Conservation (phyloP, 768 basidiomycete species). For the Termitomyces sp. region DNA sequence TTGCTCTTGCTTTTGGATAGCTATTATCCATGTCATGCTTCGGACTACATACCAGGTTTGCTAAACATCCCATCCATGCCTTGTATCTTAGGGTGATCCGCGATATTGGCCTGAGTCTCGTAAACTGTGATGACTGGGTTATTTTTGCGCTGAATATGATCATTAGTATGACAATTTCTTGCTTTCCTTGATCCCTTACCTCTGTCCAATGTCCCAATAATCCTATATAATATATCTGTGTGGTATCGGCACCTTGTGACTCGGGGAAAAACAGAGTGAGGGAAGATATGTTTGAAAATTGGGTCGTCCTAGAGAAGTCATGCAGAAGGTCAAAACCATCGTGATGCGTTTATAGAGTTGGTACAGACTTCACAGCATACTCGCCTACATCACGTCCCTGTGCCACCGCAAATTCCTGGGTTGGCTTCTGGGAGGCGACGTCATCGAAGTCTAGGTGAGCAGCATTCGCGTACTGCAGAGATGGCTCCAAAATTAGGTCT, state of each 20-base stretch:
- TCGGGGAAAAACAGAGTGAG: slow-evolving; percentile 81
- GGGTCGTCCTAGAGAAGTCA: slow-evolving; percentile 55
- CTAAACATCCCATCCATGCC: slow-evolving; percentile 64
- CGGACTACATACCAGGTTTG: slow-evolving; percentile 29
- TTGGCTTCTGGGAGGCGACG: slow-evolving; percentile 49
- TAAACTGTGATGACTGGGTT: slow-evolving; percentile 83
- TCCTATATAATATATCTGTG: slow-evolving; percentile 78
- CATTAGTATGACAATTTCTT: background rate
- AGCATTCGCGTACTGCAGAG: slow-evolving; percentile 64
- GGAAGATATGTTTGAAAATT: slow-evolving; percentile 77
- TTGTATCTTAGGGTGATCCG: slow-evolving; percentile 83
- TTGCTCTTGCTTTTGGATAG: background rate
- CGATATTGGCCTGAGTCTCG: slow-evolving; percentile 80
- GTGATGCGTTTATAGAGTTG: background rate
- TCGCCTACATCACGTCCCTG: slow-evolving; percentile 76
- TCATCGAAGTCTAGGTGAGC: slow-evolving; percentile 82
- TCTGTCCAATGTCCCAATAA: slow-evolving; percentile 80
- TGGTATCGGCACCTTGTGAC: slow-evolving; percentile 73
- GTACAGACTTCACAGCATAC: slow-evolving; percentile 71
- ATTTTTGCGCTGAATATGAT: slow-evolving; percentile 52
- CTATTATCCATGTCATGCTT: slow-evolving; percentile 2
- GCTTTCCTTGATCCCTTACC: slow-evolving; percentile 30
- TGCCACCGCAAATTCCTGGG: slow-evolving; percentile 69
- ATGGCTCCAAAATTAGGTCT: background rate
- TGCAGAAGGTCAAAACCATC: background rate